phyloP scores from a whole-genome alignment of 306 rosid species.

The Abrus pulchellus region DNA sequence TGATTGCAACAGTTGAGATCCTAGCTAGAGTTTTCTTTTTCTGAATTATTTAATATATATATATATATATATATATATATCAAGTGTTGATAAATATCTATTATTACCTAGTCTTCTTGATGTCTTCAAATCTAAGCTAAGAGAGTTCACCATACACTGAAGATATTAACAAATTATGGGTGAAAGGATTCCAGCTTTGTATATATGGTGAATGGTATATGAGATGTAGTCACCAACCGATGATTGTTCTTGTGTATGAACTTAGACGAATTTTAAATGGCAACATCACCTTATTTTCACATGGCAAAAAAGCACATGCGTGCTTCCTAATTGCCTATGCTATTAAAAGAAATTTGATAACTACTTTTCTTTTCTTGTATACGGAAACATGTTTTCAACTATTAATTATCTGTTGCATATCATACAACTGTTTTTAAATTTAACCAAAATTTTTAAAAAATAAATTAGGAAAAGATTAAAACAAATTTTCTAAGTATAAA shows the following conservation, averaged over 20 bases:
- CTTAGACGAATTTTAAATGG: background rate
- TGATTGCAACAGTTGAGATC: constrained; percentile 31
- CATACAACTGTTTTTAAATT: background rate
- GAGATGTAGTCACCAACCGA: background rate
- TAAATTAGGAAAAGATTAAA: background rate
- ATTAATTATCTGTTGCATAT: background rate
- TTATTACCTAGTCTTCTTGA: too few species aligned
- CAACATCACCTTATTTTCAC: constrained; percentile 28
- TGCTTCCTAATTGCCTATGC: background rate
- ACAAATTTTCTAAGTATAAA: background rate
- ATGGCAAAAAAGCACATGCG: constrained; percentile 20
- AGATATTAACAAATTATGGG: background rate
- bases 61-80: background rate
- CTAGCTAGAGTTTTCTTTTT: background rate
- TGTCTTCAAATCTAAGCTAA: background rate
- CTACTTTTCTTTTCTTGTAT: background rate
- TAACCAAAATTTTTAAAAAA: background rate
- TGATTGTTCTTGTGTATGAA: background rate
- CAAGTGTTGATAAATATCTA: background rate
- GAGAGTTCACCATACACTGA: background rate
- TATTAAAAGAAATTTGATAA: background rate
- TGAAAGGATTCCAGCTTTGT: background rate
- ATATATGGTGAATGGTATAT: background rate
- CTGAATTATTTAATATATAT: background rate
- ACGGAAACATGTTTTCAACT: background rate